Evolutionary conservation across 257 asterid genomes (phyloP).

Genomic region (Hygrophila difformis): DNA sequence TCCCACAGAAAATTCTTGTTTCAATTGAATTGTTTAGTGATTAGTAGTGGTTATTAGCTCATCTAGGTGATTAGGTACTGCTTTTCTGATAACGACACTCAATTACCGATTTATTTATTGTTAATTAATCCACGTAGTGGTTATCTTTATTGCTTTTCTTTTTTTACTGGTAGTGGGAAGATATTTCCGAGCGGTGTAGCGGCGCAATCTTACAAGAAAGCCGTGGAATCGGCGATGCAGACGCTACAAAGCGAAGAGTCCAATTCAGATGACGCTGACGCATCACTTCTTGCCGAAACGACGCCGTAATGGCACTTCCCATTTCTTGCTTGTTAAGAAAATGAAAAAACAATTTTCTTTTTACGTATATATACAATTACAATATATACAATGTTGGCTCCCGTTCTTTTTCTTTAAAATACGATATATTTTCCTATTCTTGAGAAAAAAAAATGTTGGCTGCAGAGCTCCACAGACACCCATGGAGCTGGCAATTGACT

Average conservation of each 20-base stretch:
- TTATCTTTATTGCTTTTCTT: neutral
- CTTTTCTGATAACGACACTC: neutral
- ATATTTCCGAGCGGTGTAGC: slow-evolving; percentile 82
- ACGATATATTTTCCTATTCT: no score
- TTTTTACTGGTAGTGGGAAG: slow-evolving; percentile 44
- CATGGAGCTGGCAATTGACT: slow-evolving; percentile 90
- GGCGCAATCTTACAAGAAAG: slow-evolving; percentile 69
- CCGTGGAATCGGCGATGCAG: slow-evolving; percentile 76
- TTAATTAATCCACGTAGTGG: no score
- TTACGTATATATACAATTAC: no score
- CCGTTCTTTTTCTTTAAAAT: no score
- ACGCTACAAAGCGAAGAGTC: slow-evolving; percentile 42
- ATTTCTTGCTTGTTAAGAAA: neutral
- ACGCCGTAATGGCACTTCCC: slow-evolving; percentile 25
- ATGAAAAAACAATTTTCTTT: no score
- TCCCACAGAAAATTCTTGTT: neutral
- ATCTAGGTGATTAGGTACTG: neutral
- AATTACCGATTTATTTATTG: no score
- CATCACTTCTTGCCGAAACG: slow-evolving; percentile 21
- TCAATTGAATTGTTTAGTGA: neutral
- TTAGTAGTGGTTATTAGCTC: neutral
- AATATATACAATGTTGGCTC: no score
- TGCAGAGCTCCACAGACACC: slow-evolving; percentile 71
- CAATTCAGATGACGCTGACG: slow-evolving; percentile 25
- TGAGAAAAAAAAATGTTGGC: no score